These are phyloP conservation scores for Gossypium schwendimanii DNA, from an alignment of 441 rosid genomes.

Conservation along the genomic window DNA sequence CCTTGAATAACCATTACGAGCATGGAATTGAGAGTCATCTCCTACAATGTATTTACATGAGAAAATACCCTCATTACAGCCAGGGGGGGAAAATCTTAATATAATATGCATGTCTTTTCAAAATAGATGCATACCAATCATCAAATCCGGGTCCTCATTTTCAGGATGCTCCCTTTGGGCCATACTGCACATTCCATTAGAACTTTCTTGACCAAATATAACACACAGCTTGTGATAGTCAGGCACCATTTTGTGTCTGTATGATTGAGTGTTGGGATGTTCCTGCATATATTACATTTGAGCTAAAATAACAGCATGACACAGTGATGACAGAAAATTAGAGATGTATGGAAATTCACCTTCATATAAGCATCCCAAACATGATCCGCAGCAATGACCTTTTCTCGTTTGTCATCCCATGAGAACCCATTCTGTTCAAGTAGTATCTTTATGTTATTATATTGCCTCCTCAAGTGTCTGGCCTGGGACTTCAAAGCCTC, in stretches of 20 bases:
- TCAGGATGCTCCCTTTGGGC: constrained; percentile 17
- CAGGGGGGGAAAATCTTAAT: not conserved
- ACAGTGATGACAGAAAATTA: not conserved
- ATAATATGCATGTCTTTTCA: constrained; percentile 12
- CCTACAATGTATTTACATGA: constrained; percentile 18
- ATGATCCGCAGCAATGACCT: constrained; percentile 37
- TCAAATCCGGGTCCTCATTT: constrained; percentile 18
- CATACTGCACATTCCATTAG: constrained; percentile 22
- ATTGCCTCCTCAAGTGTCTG: constrained; percentile 31
- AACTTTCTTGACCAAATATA: constrained; percentile 39
- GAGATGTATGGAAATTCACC: constrained; percentile 20
- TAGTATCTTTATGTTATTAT: constrained; percentile 29
- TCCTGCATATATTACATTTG: constrained; percentile 27
- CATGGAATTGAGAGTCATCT: constrained; percentile 21
- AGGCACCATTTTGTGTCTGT: constrained; percentile 30
- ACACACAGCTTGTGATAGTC: constrained; percentile 45
- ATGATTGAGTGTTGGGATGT: constrained; percentile 30
- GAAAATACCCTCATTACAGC: not conserved
- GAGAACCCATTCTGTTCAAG: constrained; percentile 39
- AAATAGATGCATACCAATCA: constrained; percentile 28
- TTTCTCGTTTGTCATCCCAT: constrained; percentile 46
- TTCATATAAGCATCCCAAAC: constrained; percentile 35
- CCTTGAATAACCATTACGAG: constrained; percentile 21
- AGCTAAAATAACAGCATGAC: constrained; percentile 10
- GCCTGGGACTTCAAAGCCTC: constrained; percentile 25